phyloP scores from a whole-genome alignment of 2,329 filamentous ascomycete species.

The Ceratocystis colombiana region DNA sequence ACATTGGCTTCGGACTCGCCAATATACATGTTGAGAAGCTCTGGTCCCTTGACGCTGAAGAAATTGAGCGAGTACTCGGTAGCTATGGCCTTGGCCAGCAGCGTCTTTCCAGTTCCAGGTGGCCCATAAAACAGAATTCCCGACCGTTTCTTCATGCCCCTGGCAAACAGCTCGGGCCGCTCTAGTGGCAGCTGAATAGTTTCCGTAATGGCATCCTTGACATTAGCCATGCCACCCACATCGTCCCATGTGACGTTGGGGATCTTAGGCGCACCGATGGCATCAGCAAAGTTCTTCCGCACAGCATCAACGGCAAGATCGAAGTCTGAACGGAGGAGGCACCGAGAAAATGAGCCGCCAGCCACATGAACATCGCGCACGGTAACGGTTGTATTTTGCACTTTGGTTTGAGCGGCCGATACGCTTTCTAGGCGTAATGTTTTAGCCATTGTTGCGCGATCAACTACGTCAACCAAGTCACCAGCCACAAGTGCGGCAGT shows the following conservation, averaged over 20 bases:
- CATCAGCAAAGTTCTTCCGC: conserved; percentile 94
- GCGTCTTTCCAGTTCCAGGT: conserved; percentile 81
- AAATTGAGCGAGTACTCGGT: conserved; percentile 92
- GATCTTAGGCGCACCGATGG: conserved; percentile 95
- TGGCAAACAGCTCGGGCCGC: conserved; percentile 84
- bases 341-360: conserved; percentile 68
- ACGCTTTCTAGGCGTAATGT: conserved; percentile 59
- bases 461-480: conserved; percentile 87
- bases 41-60: conserved; percentile 86
- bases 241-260: conserved; percentile 95
- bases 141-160: conserved; percentile 95
- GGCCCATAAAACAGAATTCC: conserved; percentile 89
- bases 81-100: conserved; percentile 86
- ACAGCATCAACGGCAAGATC: conserved; percentile 90
- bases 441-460: conserved; percentile 72
- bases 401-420: conserved; percentile 34
- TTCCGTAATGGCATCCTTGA: conserved; percentile 94
- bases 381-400: conserved; percentile 40
- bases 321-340: conserved; percentile 73
- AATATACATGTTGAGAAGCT: conserved; percentile 92
- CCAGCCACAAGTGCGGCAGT: conserved; percentile 92
- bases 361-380: conserved; percentile 79
- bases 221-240: conserved; percentile 82
- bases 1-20: conserved; percentile 91
- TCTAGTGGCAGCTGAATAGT: conserved; percentile 91